These are phyloP conservation scores for Pyrenochaeta sp. DNA, from an alignment of 2,329 filamentous ascomycete genomes.

Conservation along the genomic window DNA sequence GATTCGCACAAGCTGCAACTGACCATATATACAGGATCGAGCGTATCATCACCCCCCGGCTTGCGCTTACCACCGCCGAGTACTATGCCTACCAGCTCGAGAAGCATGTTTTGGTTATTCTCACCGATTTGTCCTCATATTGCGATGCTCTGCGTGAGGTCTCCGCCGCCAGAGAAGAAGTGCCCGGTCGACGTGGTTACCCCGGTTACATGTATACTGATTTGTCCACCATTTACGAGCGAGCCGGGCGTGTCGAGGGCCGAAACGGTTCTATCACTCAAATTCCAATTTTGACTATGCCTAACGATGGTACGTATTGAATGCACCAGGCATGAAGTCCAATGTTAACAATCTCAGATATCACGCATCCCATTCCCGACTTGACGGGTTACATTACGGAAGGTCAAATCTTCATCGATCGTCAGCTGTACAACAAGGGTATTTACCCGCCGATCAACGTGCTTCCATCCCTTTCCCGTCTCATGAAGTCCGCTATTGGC, in stretches of 20 bases:
- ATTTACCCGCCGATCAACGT: conserved; percentile 99
- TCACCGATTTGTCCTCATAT: conserved; percentile 97
- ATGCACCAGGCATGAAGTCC: too few species aligned
- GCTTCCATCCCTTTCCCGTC: conserved; percentile 93
- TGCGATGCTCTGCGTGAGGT: conserved; percentile 99
- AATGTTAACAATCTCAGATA: conserved; percentile 65
- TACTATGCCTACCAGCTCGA: conserved; percentile 99
- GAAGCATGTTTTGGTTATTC: conserved; percentile 98
- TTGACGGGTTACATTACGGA: conserved; percentile 99
- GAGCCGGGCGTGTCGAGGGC: conserved; percentile 95
- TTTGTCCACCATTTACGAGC: conserved; percentile 99
- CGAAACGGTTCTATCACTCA: conserved; percentile 99
- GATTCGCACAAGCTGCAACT: conserved; percentile 15
- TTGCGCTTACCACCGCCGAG: conserved; percentile 96
- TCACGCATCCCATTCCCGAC: conserved; percentile 98
- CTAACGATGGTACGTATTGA: conserved; percentile 78
- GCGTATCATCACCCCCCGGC: conserved; percentile 98
- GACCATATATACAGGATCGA: conserved; percentile 76
- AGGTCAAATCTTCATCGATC: conserved; percentile 97
- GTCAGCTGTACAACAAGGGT: conserved; percentile 92
- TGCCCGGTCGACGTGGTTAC: conserved; percentile 98
- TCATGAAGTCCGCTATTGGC: conserved; percentile 99
- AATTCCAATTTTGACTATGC: conserved; percentile 99
- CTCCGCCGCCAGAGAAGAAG: conserved; percentile 96
- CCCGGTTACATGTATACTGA: conserved; percentile 99